These are phyloP conservation scores for Isoetes engelmannii DNA, from an alignment of 83 land plant species.

Conservation along the genomic window DNA sequence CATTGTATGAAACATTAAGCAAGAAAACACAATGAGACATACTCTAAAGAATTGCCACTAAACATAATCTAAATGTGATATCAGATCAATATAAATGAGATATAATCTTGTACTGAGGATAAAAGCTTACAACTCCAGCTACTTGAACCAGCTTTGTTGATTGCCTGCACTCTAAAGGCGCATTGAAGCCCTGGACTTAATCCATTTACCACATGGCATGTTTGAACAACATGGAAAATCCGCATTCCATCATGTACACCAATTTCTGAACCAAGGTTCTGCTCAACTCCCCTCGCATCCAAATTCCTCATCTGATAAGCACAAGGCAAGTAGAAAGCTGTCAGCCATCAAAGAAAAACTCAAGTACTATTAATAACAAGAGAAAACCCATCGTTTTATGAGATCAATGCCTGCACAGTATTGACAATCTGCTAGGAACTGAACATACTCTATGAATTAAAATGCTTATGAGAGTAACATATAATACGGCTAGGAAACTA, in stretches of 20 bases:
- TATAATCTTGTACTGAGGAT: neutral
- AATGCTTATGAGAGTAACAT: too few relatives aligned
- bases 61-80: neutral
- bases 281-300: neutral
- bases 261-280: neutral
- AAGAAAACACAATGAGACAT: neutral
- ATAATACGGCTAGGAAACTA: too few relatives aligned
- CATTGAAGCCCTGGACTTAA: neutral
- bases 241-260: neutral
- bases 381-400: too few relatives aligned
- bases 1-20: neutral
- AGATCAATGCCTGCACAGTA: too few relatives aligned
- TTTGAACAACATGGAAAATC: neutral
- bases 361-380: too few relatives aligned
- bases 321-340: neutral
- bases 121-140: neutral
- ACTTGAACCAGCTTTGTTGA: slow-evolving; percentile 10
- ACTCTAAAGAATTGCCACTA: neutral
- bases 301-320: neutral
- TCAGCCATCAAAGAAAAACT: too few relatives aligned
- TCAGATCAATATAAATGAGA: neutral
- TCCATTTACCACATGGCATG: neutral
- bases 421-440: too few relatives aligned
- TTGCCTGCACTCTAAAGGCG: neutral
- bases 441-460: too few relatives aligned